phyloP scores from a whole-genome alignment of 2,329 filamentous ascomycete genomes.

The Pestalotiopsis sp. region DNA sequence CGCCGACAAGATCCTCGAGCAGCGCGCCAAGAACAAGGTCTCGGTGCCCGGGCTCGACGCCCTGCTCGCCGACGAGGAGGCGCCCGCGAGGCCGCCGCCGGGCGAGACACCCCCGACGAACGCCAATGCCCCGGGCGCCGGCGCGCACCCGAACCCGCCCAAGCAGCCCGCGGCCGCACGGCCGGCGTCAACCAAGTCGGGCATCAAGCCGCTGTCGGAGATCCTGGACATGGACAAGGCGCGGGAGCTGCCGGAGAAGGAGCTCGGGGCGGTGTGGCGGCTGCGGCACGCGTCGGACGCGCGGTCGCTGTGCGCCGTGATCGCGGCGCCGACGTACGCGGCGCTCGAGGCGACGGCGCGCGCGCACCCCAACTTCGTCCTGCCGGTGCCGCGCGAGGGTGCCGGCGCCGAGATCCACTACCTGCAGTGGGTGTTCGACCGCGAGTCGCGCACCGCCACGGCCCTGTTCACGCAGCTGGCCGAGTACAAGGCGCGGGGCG shows the following conservation, averaged over 20 bases:
- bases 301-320: conserved; percentile 79
- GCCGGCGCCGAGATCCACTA: conserved; percentile 91
- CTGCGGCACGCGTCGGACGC: conserved; percentile 76
- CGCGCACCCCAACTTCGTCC: conserved; percentile 82
- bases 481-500: conserved; percentile 87
- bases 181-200: conserved; percentile 20
- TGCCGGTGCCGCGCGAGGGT: conserved; percentile 73
- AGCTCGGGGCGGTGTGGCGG: conserved; percentile 89
- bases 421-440: conserved; percentile 92
- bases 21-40: conserved; percentile 68
- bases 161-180: conserved; percentile 17
- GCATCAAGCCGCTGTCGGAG: conserved; percentile 49
- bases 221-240: conserved; percentile 80
- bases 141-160: conserved; percentile 21
- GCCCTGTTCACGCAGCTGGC: conserved; percentile 94
- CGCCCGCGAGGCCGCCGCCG: conserved; percentile 23
- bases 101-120: background rate
- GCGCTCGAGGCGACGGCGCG: conserved; percentile 73
- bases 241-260: conserved; percentile 70
- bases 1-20: conserved; percentile 75
- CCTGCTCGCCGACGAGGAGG: conserved; percentile 28
- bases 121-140: conserved; percentile 22
- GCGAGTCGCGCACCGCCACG: conserved; percentile 62
- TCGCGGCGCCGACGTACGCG: conserved; percentile 73
- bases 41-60: conserved; percentile 40